Evolutionary conservation across 2,329 filamentous ascomycete genomes (phyloP).

Genomic region (Lasiodiplodia theobromae): DNA sequence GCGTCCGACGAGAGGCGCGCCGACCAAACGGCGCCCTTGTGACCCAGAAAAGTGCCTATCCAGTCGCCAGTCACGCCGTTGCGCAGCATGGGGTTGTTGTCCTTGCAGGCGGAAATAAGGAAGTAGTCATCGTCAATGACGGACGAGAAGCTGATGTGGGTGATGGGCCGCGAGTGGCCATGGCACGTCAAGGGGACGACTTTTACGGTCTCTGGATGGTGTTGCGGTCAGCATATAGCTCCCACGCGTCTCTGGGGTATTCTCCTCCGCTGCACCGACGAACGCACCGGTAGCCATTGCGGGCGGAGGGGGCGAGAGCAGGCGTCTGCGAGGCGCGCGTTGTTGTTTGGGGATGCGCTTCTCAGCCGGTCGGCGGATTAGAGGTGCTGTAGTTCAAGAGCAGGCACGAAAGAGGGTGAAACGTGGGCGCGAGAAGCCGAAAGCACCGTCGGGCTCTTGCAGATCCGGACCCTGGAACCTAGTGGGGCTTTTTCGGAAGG

Average conservation of each 20-base stretch:
- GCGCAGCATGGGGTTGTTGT: constrained; percentile 98
- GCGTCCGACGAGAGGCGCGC: constrained; percentile 89
- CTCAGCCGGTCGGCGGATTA: not conserved
- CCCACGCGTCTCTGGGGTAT: not conserved
- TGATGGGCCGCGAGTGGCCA: constrained; percentile 90
- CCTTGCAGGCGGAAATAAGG: constrained; percentile 95
- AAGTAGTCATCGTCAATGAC: constrained; percentile 87
- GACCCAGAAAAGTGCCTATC: constrained; percentile 97
- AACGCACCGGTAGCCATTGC: constrained; percentile 27
- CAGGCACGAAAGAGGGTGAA: constrained; percentile 24
- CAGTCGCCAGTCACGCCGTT: constrained; percentile 96
- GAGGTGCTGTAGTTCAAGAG: not conserved
- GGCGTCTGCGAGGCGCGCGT: not conserved
- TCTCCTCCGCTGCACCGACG: not conserved
- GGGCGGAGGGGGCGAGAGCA: not conserved
- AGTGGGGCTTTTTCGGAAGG: not conserved
- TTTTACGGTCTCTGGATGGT: constrained; percentile 52
- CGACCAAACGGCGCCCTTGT: constrained; percentile 98
- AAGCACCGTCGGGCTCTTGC: constrained; percentile 28
- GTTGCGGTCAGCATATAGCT: constrained; percentile 16
- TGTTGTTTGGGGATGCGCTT: not conserved
- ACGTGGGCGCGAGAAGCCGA: constrained; percentile 21
- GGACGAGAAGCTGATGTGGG: constrained; percentile 88
- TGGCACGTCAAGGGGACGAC: constrained; percentile 93
- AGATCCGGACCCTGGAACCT: constrained; percentile 20